phyloP scores from a whole-genome alignment of 768 basidiomycete species.

The Kwoniella bestiolae region DNA sequence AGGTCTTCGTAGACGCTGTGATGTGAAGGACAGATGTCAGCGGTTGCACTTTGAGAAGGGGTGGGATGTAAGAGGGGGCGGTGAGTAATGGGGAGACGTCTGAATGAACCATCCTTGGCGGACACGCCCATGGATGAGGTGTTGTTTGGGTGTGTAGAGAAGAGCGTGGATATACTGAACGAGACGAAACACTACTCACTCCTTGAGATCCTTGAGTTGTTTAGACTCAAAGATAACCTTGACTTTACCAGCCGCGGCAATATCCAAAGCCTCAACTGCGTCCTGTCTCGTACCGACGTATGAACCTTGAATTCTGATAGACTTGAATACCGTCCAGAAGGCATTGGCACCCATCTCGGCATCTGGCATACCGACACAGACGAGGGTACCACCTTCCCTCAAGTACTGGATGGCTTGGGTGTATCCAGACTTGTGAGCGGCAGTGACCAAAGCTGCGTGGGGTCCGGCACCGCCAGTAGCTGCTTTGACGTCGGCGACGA shows the following conservation, averaged over 20 bases:
- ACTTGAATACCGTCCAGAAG: constrained; percentile 57
- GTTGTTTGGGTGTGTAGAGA: too few relatives aligned
- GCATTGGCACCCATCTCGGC: constrained; percentile 59
- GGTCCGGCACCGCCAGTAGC: constrained; percentile 72
- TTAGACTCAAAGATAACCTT: constrained; percentile 49
- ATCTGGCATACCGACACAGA: constrained; percentile 75
- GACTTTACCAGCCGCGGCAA: constrained; percentile 73
- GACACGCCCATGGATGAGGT: too few relatives aligned
- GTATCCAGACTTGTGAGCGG: constrained; percentile 59
- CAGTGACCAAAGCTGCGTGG: constrained; percentile 63
- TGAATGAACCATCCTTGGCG: too few relatives aligned
- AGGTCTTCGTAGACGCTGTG: constrained; percentile 34
- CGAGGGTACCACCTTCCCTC: constrained; percentile 60
- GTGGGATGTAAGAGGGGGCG: not conserved
- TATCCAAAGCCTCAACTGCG: constrained; percentile 75
- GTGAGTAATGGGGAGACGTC: too few relatives aligned
- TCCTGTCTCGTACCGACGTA: constrained; percentile 70
- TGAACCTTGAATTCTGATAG: constrained; percentile 57
- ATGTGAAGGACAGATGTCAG: not conserved
- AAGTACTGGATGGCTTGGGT: constrained; percentile 69
- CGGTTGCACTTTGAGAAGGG: not conserved
- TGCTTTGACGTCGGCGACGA: constrained; percentile 68
- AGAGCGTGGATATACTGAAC: too few relatives aligned
- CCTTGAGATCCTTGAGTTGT: constrained; percentile 27
- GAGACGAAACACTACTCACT: constrained; percentile 13